Percentiles rank a stretch among this genome's conserved stretches.
These are phyloP conservation scores for Sporothrix pallida DNA, from an alignment of 2,329 filamentous ascomycete genomes.

Conservation along the genomic window DNA sequence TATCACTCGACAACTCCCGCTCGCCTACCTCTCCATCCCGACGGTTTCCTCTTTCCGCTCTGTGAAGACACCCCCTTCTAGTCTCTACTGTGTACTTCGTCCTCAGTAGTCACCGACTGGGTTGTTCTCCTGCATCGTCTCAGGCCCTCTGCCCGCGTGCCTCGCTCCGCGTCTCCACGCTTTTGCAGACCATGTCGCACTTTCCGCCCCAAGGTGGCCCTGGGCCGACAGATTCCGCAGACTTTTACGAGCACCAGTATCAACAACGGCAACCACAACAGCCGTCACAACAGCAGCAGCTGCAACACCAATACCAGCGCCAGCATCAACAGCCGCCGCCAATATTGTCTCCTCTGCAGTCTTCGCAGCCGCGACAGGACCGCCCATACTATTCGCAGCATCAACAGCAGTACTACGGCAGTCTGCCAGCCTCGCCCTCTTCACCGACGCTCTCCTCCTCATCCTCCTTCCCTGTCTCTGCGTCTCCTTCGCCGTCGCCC, in stretches of 20 bases:
- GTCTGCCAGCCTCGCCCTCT: slow-evolving; percentile 36
- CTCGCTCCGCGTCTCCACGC: slow-evolving; percentile 39
- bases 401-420: slow-evolving; percentile 29
- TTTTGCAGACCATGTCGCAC: slow-evolving; percentile 60
- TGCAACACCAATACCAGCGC: slow-evolving; percentile 15
- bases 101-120: slow-evolving; percentile 29
- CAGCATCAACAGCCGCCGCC: slow-evolving; percentile 13
- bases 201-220: slow-evolving; percentile 55
- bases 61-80: not conserved
- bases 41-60: slow-evolving; percentile 17
- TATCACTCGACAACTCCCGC: slow-evolving; percentile 35
- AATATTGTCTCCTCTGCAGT: slow-evolving; percentile 1
- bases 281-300: not conserved
- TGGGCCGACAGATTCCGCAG: slow-evolving; percentile 39
- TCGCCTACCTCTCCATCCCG: slow-evolving; percentile 1
- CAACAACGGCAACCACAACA: slow-evolving; percentile 5
- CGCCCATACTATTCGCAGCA: slow-evolving; percentile 26
- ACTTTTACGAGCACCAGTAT: slow-evolving; percentile 3
- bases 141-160: slow-evolving; percentile 26
- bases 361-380: slow-evolving; percentile 16
- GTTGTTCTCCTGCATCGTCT: slow-evolving; percentile 38
- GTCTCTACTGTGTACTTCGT: not conserved
- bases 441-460: slow-evolving; percentile 37
- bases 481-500: slow-evolving; percentile 25
- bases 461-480: slow-evolving; percentile 16